Percentiles rank a stretch among this genome's conserved stretches.
These are phyloP conservation scores for cucumber (Cucumis sativus) DNA, from an alignment of 306 rosid genomes.

Conservation along the genomic window DNA sequence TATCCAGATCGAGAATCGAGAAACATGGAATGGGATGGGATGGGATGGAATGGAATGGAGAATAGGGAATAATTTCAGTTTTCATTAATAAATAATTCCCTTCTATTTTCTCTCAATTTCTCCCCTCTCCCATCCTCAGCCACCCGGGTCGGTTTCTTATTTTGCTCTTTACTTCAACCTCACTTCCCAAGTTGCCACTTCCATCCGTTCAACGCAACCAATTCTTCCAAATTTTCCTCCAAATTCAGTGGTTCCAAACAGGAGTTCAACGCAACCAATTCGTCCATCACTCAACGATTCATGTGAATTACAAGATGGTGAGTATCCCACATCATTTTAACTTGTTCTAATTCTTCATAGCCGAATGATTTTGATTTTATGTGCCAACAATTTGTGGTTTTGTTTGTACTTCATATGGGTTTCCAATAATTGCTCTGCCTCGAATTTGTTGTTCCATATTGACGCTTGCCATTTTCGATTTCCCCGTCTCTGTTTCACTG, in stretches of 20 bases:
- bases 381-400: background rate
- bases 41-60: too few species aligned
- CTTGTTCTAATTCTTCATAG: background rate
- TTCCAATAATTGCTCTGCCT: background rate
- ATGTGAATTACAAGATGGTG: background rate
- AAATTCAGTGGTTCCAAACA: too few species aligned
- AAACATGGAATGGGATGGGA: too few species aligned
- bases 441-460: background rate
- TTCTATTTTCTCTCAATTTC: too few species aligned
- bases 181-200: too few species aligned
- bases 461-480: background rate
- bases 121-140: too few species aligned
- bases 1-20: too few species aligned
- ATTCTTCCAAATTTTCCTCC: background rate
- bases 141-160: too few species aligned
- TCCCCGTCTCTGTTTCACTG: background rate
- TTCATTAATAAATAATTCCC: too few species aligned
- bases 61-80: too few species aligned
- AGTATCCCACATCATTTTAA: background rate
- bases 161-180: too few species aligned
- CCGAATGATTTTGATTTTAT: background rate
- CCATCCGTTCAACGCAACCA: background rate
- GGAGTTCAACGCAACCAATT: background rate
- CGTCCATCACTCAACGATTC: background rate
- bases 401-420: background rate